Evolutionary conservation across 1,139 yeast species (phyloP).

Genomic region (Petasospora rhodanensis): DNA sequence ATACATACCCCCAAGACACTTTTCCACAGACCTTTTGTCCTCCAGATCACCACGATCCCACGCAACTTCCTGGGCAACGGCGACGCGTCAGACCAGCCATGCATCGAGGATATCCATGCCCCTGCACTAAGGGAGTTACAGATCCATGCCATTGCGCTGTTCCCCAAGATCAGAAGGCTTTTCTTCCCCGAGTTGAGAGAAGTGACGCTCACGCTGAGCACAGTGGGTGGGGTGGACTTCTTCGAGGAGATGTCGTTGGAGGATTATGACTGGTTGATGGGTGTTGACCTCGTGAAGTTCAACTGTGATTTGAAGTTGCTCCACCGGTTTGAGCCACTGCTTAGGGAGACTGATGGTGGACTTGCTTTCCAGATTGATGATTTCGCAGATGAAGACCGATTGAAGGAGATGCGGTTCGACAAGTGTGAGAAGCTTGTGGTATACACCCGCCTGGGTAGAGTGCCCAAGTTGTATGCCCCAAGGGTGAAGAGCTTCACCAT

Average conservation of each 20-base stretch:
- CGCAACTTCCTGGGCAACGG: constrained; percentile 1
- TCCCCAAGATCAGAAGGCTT: constrained; percentile 3
- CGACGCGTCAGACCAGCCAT: constrained; percentile 1
- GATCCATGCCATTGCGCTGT: constrained; percentile 3
- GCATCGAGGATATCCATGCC: constrained; percentile 5
- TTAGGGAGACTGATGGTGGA: constrained; percentile 1
- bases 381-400: constrained; percentile 1
- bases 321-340: background rate
- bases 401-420: constrained; percentile 1
- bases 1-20: background rate
- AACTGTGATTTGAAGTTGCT: constrained; percentile 1
- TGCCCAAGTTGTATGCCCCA: constrained; percentile 1
- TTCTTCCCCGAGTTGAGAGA: constrained; percentile 1
- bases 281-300: background rate
- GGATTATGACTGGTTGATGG: constrained; percentile 2
- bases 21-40: constrained; percentile 3
- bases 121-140: constrained; percentile 2
- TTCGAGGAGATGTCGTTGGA: constrained; percentile 4
- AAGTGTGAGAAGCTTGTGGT: constrained; percentile 1
- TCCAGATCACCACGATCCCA: constrained; percentile 4
- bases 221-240: constrained; percentile 3
- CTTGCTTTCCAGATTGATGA: constrained; percentile 1
- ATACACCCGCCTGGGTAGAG: constrained; percentile 1
- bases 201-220: constrained; percentile 3
- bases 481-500: constrained; percentile 1